Percentiles rank a stretch among this genome's conserved stretches.
Conservation (phyloP, 345 rosid species). For the Euclidium syriacum region DNA sequence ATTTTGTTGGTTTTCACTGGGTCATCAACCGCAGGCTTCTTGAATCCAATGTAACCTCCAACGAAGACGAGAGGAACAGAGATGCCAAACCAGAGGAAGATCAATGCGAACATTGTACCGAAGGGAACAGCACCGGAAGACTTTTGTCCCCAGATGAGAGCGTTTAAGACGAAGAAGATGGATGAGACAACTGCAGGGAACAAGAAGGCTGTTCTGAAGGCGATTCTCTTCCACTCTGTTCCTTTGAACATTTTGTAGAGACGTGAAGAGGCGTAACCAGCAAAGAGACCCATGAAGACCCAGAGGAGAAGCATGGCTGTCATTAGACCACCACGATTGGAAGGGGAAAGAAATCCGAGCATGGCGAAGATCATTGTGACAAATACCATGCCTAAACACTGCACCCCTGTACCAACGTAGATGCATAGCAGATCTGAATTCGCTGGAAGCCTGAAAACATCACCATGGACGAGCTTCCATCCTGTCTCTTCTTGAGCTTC, state of each 20-base stretch:
- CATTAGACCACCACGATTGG: constrained; percentile 87
- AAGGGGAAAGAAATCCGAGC: constrained; percentile 83
- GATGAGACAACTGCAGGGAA: constrained; percentile 67
- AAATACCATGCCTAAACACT: constrained; percentile 67
- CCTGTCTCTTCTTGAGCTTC: constrained; percentile 94
- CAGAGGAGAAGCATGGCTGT: constrained; percentile 81
- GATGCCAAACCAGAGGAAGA: constrained; percentile 77
- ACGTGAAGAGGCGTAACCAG: constrained; percentile 64
- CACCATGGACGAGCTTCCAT: constrained; percentile 87
- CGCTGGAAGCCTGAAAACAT: constrained; percentile 69
- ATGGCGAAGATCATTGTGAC: constrained; percentile 76
- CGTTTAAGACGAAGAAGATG: constrained; percentile 66
- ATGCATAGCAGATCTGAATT: constrained; percentile 69
- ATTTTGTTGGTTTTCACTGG: constrained; percentile 87
- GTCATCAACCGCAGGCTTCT: constrained; percentile 67
- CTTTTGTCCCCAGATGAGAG: constrained; percentile 85
- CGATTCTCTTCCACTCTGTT: constrained; percentile 69
- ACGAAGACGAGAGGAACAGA: constrained; percentile 77
- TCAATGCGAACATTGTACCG: constrained; percentile 78
- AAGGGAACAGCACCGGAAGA: constrained; percentile 88
- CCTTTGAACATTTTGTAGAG: constrained; percentile 79
- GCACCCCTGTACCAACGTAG: constrained; percentile 78
- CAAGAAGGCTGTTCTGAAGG: constrained; percentile 63
- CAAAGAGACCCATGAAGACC: constrained; percentile 87
- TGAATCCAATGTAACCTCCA: constrained; percentile 68